phyloP scores from a whole-genome alignment of 345 rosid species.

The Nasturtium officinale region DNA sequence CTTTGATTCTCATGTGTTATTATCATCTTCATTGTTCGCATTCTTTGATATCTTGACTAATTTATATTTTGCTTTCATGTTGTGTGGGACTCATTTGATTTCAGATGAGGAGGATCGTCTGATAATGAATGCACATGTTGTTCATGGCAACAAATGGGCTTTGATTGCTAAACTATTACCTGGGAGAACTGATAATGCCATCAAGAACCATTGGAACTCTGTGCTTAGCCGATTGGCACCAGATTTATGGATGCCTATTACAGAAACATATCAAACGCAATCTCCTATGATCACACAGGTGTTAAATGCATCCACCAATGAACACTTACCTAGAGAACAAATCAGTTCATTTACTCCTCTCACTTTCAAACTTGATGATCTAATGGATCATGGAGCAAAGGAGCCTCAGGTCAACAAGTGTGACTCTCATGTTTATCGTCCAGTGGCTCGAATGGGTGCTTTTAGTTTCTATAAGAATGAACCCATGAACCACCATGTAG shows the following conservation, averaged over 20 bases:
- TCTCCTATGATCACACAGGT: slow-evolving; percentile 50
- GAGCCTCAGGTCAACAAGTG: slow-evolving; percentile 44
- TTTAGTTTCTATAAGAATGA: slow-evolving; percentile 53
- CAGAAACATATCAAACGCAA: slow-evolving; percentile 49
- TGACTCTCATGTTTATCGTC: slow-evolving; percentile 56
- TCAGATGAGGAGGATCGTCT: slow-evolving; percentile 75
- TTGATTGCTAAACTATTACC: slow-evolving; percentile 76
- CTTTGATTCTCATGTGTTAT: no score
- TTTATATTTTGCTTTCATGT: background rate
- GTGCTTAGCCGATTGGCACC: slow-evolving; percentile 53
- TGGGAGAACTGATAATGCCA: slow-evolving; percentile 85
- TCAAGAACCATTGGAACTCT: slow-evolving; percentile 88
- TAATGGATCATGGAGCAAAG: slow-evolving; percentile 34
- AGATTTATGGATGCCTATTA: background rate
- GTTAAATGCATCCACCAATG: slow-evolving; percentile 60
- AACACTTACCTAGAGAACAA: slow-evolving; percentile 53
- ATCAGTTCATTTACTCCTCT: slow-evolving; percentile 41
- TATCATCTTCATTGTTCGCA: background rate
- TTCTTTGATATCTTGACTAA: no score
- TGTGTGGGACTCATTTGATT: slow-evolving; percentile 19
- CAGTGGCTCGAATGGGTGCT: slow-evolving; percentile 67
- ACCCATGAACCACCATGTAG: slow-evolving; percentile 43
- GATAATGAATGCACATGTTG: slow-evolving; percentile 62
- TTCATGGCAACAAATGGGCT: slow-evolving; percentile 81
- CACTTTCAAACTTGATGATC: slow-evolving; percentile 4